Evolutionary conservation across 2,329 filamentous ascomycete species (phyloP), one percentile per base, ranked within the genome.

Genomic region (Rosellinia necatrix): DNA sequence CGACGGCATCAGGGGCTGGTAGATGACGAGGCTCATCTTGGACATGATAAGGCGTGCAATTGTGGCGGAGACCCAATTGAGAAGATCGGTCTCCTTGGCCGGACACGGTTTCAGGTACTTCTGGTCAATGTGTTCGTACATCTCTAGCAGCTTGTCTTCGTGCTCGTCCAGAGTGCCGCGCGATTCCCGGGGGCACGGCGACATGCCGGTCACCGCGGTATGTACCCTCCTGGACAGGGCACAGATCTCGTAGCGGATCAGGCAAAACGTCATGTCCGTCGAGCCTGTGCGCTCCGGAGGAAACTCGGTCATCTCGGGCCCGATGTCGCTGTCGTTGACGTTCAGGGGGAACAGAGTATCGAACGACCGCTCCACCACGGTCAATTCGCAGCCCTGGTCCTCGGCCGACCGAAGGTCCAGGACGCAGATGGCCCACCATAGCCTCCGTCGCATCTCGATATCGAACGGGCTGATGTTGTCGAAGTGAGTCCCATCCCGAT

Each of bases 371-470:
- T 75, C 71, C 1, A 74, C 66, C 1, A 84, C 77, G 1, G 73
- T 77, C 15, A 81, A 68, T 17, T 78, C 79, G 2, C 77, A 79
- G 1, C 83, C 84, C 38, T 84, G 81, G 24, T 85, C 81, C 58
- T 86, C 83, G 3, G 84, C 81, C 0, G 81, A 78, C n/a, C 81
- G 76, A 7, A 82, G 74, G 58, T 89, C 86, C 1, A 88, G 66
- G 3, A 84, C 76, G 38, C 81, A 76, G 2, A 89, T 74, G 17
- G 80, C 77, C 79, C 84, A 87, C 77, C 85, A 89, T 0, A 87
- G 67, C 1, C 86, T 76, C 4, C 86, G 77, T 15, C 85, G 78
- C 71, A 87, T 83, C 64, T 89, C 84, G 6, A 81, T 76, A 42
- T 88, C 82, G 53, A 85, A 88, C 0, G 82, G 80, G 0, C 77